phyloP scores from a whole-genome alignment of 768 basidiomycete genomes.

The Daedaleopsis nitida region DNA sequence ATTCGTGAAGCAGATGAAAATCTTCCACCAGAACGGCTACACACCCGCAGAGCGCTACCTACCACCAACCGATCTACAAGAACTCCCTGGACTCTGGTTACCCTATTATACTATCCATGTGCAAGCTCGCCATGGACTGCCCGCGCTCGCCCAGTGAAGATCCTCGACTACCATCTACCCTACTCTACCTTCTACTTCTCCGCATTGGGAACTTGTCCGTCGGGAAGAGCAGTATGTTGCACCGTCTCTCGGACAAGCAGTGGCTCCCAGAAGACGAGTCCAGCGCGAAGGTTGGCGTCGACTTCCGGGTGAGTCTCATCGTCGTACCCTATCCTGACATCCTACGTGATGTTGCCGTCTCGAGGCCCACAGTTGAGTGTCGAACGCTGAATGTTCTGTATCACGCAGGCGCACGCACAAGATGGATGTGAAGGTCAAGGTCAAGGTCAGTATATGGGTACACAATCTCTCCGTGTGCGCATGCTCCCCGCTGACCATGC shows the following conservation, averaged over 20 bases:
- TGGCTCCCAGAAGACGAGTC: constrained; percentile 92
- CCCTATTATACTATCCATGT: constrained; percentile 81
- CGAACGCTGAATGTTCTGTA: background rate
- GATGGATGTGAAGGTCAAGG: constrained; percentile 81
- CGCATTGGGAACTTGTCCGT: constrained; percentile 89
- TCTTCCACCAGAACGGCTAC: constrained; percentile 94
- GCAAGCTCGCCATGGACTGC: constrained; percentile 83
- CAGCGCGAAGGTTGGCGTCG: constrained; percentile 82
- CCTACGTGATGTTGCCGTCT: too few relatives aligned
- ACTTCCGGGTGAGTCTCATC: constrained; percentile 68
- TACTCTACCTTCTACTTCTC: constrained; percentile 53
- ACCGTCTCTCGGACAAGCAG: constrained; percentile 96
- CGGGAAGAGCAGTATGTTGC: constrained; percentile 86
- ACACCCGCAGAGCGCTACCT: constrained; percentile 75
- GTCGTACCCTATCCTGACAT: background rate
- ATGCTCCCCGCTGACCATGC: background rate
- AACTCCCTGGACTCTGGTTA: constrained; percentile 90
- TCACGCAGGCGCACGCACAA: constrained; percentile 74
- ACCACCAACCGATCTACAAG: constrained; percentile 77
- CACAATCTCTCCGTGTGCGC: background rate
- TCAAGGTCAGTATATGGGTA: constrained; percentile 97
- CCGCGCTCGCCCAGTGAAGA: constrained; percentile 60
- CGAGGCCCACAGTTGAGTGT: background rate
- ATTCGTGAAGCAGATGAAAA: constrained; percentile 99
- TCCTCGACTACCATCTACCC: constrained; percentile 59